Percentiles rank a stretch among this genome's conserved stretches.
phyloP scores from a whole-genome alignment of 139 green algal species.

The Pedinophyceae sp. region DNA sequence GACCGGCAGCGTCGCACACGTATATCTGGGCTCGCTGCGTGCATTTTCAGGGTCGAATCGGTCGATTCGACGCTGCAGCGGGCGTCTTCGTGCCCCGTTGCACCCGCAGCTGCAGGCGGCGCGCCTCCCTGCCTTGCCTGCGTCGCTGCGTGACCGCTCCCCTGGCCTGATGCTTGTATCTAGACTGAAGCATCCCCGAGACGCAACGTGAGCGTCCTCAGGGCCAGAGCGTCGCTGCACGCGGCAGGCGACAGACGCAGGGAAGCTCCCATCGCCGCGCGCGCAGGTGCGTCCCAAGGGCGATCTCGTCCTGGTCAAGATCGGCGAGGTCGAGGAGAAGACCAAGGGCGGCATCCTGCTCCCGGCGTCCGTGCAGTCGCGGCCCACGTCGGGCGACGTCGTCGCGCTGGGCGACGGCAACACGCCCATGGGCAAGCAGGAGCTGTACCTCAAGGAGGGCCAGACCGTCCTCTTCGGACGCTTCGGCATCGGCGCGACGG shows the following conservation, averaged over 20 bases:
- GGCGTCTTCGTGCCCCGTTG: too few species aligned
- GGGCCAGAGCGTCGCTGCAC: too few species aligned
- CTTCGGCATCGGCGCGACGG: conserved; percentile 81
- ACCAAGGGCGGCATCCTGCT: conserved; percentile 77
- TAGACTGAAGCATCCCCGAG: background rate
- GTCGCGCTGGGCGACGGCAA: conserved; percentile 30
- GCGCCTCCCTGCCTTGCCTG: too few species aligned
- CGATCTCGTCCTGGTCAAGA: conserved; percentile 75
- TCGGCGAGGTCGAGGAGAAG: conserved; percentile 61
- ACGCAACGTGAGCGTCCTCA: background rate
- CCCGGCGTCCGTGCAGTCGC: conserved; percentile 46
- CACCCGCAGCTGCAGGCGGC: too few species aligned
- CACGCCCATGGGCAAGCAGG: conserved; percentile 5
- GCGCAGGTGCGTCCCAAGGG: conserved; percentile 67
- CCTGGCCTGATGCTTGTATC: background rate
- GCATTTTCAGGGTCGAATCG: too few species aligned
- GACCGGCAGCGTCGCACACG: too few species aligned
- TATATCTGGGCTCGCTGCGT: too few species aligned
- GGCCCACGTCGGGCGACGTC: conserved; percentile 48
- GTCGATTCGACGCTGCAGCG: too few species aligned
- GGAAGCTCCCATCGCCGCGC: conserved; percentile 40
- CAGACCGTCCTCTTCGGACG: conserved; percentile 82
- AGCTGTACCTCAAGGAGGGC: conserved; percentile 23
- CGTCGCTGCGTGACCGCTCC: background rate
- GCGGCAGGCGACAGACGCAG: too few species aligned